These are phyloP conservation scores for Leccinum fallax DNA, from an alignment of 1,284 basidiomycete species.

Conservation along the genomic window DNA sequence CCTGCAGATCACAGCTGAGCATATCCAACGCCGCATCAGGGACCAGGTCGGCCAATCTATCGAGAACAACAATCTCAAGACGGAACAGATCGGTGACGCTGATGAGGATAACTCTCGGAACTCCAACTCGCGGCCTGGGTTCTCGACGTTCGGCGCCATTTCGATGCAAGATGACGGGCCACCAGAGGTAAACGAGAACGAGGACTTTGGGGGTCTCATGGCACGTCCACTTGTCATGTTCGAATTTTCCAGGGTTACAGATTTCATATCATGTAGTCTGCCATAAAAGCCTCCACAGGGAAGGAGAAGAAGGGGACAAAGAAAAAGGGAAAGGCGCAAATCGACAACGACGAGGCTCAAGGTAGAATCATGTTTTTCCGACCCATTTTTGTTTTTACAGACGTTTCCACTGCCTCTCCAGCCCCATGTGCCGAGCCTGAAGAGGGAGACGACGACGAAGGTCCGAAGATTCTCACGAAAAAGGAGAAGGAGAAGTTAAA, in stretches of 20 bases:
- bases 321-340: slow-evolving; percentile 45
- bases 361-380: slow-evolving; percentile 23
- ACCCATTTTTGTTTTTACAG: slow-evolving; percentile 12
- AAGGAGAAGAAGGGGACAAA: slow-evolving; percentile 57
- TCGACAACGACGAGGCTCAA: slow-evolving; percentile 43
- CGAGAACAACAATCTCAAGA: slow-evolving; percentile 42
- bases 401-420: slow-evolving; percentile 31
- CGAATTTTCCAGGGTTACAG: slow-evolving; percentile 7
- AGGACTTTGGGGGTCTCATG: slow-evolving; percentile 85
- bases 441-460: slow-evolving; percentile 48
- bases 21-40: slow-evolving; percentile 43
- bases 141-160: slow-evolving; percentile 55
- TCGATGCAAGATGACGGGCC: slow-evolving; percentile 49
- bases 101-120: slow-evolving; percentile 43
- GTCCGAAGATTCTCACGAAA: slow-evolving; percentile 73
- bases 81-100: slow-evolving; percentile 42
- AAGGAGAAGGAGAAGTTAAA: slow-evolving; percentile 94
- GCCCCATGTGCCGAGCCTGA: slow-evolving; percentile 31
- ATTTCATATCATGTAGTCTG: slow-evolving; percentile 41
- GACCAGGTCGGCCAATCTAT: slow-evolving; percentile 68
- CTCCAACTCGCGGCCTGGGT: slow-evolving; percentile 37
- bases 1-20: slow-evolving; percentile 15
- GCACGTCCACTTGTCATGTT: slow-evolving; percentile 46
- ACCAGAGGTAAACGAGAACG: slow-evolving; percentile 66
- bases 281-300: slow-evolving; percentile 55